phyloP scores from a whole-genome alignment of 2,329 filamentous ascomycete genomes.

The Diaporthe sp. region DNA sequence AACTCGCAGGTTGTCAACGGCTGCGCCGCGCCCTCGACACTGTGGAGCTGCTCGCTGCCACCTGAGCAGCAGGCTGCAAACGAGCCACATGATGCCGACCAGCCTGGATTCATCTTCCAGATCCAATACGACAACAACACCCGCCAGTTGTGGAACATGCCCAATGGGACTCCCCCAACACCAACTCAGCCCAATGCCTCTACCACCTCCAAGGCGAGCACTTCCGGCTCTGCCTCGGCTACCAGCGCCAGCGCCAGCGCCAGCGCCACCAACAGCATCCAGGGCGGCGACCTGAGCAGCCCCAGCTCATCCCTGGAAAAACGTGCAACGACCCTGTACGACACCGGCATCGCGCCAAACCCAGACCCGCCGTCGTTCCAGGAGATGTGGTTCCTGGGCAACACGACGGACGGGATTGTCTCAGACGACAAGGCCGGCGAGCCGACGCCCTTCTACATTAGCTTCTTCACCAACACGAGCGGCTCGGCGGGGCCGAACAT shows the following conservation, averaged over 20 bases:
- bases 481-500: slow-evolving; percentile 44
- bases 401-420: slow-evolving; percentile 81
- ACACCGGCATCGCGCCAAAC: slow-evolving; percentile 55
- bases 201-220: slow-evolving; percentile 4
- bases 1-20: slow-evolving; percentile 71
- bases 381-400: slow-evolving; percentile 85
- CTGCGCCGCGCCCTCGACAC: slow-evolving; percentile 77
- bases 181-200: slow-evolving; percentile 30
- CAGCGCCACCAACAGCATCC: slow-evolving; percentile 4
- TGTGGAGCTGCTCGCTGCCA: slow-evolving; percentile 90
- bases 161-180: slow-evolving; percentile 47
- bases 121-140: slow-evolving; percentile 78
- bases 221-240: slow-evolving; percentile 9
- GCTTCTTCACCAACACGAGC: slow-evolving; percentile 66
- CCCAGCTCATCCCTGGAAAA: not conserved
- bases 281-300: slow-evolving; percentile 9
- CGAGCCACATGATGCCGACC: slow-evolving; percentile 70
- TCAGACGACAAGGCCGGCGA: slow-evolving; percentile 78
- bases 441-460: slow-evolving; percentile 89
- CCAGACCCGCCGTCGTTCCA: slow-evolving; percentile 69
- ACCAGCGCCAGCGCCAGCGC: slow-evolving; percentile 14
- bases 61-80: slow-evolving; percentile 78
- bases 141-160: slow-evolving; percentile 59
- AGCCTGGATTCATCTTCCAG: slow-evolving; percentile 84
- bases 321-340: slow-evolving; percentile 28